Conservation (phyloP, 345 rosid species). For the Geranium rotundifolium region DNA sequence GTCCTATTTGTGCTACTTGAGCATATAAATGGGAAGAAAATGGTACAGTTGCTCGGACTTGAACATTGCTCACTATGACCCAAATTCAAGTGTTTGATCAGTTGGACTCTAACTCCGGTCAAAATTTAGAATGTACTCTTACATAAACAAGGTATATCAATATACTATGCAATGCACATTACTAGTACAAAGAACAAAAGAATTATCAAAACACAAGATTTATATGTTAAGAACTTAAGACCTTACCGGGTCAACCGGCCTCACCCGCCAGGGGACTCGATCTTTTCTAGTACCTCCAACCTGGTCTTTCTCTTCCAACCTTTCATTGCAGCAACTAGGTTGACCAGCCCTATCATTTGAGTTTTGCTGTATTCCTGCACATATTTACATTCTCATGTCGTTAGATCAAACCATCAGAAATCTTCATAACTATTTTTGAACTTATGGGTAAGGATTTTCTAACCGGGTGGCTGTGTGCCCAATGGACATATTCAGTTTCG, state of each 20-base stretch:
- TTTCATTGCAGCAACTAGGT: slow-evolving; percentile 84
- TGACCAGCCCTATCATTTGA: slow-evolving; percentile 71
- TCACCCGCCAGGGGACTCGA: slow-evolving; percentile 35
- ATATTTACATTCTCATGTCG: neutral
- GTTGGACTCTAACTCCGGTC: too few species aligned
- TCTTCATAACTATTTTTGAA: neutral
- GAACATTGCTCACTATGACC: too few species aligned
- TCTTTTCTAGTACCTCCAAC: slow-evolving; percentile 73
- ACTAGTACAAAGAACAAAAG: neutral
- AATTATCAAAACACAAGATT: neutral
- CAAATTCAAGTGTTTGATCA: too few species aligned
- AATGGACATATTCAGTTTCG: slow-evolving; percentile 87
- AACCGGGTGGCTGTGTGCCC: slow-evolving; percentile 94
- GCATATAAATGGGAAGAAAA: too few species aligned
- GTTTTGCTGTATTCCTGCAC: slow-evolving; percentile 70
- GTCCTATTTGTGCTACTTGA: too few species aligned
- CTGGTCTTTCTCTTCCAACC: slow-evolving; percentile 98
- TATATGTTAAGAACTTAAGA: too few species aligned
- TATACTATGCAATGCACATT: neutral
- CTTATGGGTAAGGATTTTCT: slow-evolving; percentile 13
- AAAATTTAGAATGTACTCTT: too few species aligned
- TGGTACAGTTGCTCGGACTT: too few species aligned
- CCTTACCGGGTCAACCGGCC: neutral
- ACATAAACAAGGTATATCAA: too few species aligned
- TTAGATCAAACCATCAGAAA: neutral